Conservation (phyloP, 371 early-diverging fungal species). For the Mucor ambiguus region DNA sequence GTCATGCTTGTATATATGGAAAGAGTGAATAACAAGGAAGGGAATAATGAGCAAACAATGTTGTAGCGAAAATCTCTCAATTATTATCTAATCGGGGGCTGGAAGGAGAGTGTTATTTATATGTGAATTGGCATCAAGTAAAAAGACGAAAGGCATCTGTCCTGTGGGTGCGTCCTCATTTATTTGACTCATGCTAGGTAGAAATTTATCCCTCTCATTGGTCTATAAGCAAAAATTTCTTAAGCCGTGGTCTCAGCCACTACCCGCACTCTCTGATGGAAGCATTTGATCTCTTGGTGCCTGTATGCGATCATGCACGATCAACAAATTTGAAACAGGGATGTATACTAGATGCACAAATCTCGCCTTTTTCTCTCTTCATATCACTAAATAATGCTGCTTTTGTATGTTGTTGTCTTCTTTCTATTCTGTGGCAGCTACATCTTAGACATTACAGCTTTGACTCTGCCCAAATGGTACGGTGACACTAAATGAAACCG, state of each 20-base stretch:
- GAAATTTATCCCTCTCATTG: not conserved
- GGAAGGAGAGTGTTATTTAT: not conserved
- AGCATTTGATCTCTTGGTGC: not conserved
- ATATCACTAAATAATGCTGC: constrained; percentile 21
- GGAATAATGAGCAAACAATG: not conserved
- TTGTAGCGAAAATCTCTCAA: constrained; percentile 16
- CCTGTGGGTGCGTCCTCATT: constrained; percentile 6
- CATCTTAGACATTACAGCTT: constrained; percentile 25
- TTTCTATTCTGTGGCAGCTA: constrained; percentile 30
- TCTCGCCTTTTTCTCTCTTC: not conserved
- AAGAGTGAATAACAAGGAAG: not conserved
- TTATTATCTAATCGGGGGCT: constrained; percentile 1
- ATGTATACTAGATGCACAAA: not conserved
- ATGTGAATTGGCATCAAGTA: not conserved
- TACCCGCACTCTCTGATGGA: not conserved
- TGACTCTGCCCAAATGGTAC: constrained; percentile 31
- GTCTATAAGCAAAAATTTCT: not conserved
- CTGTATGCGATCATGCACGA: not conserved
- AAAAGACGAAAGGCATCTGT: not conserved
- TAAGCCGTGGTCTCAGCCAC: not conserved
- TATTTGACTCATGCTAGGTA: not conserved
- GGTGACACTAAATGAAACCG: not conserved
- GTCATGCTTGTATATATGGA: not conserved
- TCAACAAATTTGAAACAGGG: not conserved
- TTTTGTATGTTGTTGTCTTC: constrained; percentile 31